These are phyloP conservation scores for Pythium utonaiense DNA, from an alignment of 352 stramenopile genomes.

Conservation along the genomic window DNA sequence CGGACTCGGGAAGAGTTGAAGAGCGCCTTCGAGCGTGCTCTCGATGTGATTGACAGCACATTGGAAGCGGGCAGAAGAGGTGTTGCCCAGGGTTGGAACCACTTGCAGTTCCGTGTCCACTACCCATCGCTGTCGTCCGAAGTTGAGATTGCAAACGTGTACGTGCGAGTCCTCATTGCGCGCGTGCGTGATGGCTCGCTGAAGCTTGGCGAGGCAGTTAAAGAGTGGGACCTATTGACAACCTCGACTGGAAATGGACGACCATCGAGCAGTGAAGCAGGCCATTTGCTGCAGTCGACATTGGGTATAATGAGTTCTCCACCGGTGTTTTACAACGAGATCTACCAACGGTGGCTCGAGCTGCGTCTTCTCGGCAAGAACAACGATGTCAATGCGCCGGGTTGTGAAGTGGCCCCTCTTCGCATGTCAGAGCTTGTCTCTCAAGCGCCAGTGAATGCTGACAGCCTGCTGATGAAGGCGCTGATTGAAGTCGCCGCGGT, in stretches of 20 bases:
- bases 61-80: background rate
- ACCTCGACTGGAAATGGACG: background rate
- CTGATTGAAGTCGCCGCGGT: slow-evolving; percentile 59
- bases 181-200: slow-evolving; percentile 70
- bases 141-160: slow-evolving; percentile 61
- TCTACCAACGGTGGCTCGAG: slow-evolving; percentile 83
- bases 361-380: slow-evolving; percentile 50
- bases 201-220: slow-evolving; percentile 48
- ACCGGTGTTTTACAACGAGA: slow-evolving; percentile 63
- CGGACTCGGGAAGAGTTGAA: slow-evolving; percentile 53
- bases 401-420: slow-evolving; percentile 3
- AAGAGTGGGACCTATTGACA: slow-evolving; percentile 10
- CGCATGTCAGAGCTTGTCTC: slow-evolving; percentile 18
- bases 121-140: slow-evolving; percentile 67
- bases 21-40: slow-evolving; percentile 14
- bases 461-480: slow-evolving; percentile 63
- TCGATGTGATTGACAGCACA: slow-evolving; percentile 11
- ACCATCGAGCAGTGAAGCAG: slow-evolving; percentile 6
- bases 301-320: slow-evolving; percentile 64
- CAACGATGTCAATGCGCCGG: slow-evolving; percentile 20
- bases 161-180: slow-evolving; percentile 66
- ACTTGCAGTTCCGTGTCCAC: slow-evolving; percentile 56
- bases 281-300: slow-evolving; percentile 58
- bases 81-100: slow-evolving; percentile 47
- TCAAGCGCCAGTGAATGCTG: slow-evolving; percentile 6